phyloP scores from a whole-genome alignment of 495 filamentous ascomycete species.

The Penicillium goetzii region DNA sequence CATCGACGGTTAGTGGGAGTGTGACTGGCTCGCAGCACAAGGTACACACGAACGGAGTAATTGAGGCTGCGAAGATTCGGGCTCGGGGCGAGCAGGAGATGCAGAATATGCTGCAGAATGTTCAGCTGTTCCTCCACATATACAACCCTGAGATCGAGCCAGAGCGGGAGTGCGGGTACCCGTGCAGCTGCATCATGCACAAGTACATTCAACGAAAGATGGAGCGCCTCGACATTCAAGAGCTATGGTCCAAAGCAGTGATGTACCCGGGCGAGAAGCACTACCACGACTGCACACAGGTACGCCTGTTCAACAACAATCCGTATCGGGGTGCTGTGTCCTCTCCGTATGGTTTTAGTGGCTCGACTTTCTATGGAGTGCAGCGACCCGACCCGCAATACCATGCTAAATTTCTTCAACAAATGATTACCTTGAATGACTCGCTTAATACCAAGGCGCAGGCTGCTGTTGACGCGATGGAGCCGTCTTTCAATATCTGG shows the following conservation, averaged over 20 bases:
- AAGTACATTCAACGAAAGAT: slow-evolving; percentile 37
- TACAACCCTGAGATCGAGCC: slow-evolving; percentile 55
- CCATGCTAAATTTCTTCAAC: slow-evolving; percentile 34
- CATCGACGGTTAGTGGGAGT: not conserved
- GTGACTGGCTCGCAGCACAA: not conserved
- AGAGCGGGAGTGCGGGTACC: slow-evolving; percentile 43
- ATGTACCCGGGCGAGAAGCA: slow-evolving; percentile 53
- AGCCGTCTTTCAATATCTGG: slow-evolving; percentile 49
- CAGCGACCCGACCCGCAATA: slow-evolving; percentile 26
- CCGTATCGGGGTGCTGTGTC: slow-evolving; percentile 37
- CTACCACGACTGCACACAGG: slow-evolving; percentile 41
- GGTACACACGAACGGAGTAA: not conserved
- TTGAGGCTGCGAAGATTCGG: slow-evolving; percentile 4
- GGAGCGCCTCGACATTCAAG: slow-evolving; percentile 39
- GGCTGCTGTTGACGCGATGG: slow-evolving; percentile 36
- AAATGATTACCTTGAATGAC: slow-evolving; percentile 35
- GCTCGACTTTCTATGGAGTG: slow-evolving; percentile 16
- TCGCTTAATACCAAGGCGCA: slow-evolving; percentile 44
- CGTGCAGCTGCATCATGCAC: slow-evolving; percentile 40
- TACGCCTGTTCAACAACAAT: slow-evolving; percentile 31
- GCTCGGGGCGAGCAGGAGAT: slow-evolving; percentile 38
- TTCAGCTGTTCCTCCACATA: slow-evolving; percentile 40
- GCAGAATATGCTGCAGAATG: slow-evolving; percentile 41
- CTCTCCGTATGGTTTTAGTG: slow-evolving; percentile 29
- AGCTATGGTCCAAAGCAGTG: slow-evolving; percentile 50